These are phyloP conservation scores for Vigna mungo DNA, from an alignment of 306 rosid genomes.

Conservation along the genomic window DNA sequence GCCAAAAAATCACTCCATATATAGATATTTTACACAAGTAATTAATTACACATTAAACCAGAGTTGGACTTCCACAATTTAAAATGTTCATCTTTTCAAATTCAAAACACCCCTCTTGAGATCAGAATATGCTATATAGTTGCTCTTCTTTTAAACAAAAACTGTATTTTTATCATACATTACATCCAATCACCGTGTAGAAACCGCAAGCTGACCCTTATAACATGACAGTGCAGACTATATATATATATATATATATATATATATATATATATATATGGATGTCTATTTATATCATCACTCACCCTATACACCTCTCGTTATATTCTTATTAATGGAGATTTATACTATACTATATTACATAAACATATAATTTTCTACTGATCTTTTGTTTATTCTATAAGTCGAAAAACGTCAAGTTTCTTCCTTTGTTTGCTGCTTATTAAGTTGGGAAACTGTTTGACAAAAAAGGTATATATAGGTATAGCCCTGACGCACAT, in stretches of 20 bases:
- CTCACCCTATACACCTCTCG: conserved; percentile 22
- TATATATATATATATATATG: too few species aligned
- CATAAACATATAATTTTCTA: conserved; percentile 17
- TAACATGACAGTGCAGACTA: conserved; percentile 38
- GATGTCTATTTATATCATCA: background rate
- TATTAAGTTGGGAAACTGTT: background rate
- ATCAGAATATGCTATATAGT: conserved; percentile 42
- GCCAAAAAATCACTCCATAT: background rate
- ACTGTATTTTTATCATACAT: conserved; percentile 18
- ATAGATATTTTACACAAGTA: conserved; percentile 23
- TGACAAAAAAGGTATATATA: background rate
- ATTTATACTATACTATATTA: background rate
- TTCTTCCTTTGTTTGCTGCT: background rate
- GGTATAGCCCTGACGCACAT: background rate
- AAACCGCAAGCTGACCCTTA: conserved; percentile 48
- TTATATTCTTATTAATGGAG: conserved; percentile 5
- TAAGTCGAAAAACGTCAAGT: background rate
- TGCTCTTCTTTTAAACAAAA: conserved; percentile 45
- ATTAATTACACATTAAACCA: conserved; percentile 36
- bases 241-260: background rate
- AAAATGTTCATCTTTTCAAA: conserved; percentile 62
- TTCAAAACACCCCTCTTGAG: conserved; percentile 53
- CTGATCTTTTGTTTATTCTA: background rate
- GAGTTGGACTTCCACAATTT: conserved; percentile 39
- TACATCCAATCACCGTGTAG: conserved; percentile 43